These are phyloP conservation scores for Ceratobasidium sp. DNA, from an alignment of 1,284 basidiomycete species.

Conservation along the genomic window DNA sequence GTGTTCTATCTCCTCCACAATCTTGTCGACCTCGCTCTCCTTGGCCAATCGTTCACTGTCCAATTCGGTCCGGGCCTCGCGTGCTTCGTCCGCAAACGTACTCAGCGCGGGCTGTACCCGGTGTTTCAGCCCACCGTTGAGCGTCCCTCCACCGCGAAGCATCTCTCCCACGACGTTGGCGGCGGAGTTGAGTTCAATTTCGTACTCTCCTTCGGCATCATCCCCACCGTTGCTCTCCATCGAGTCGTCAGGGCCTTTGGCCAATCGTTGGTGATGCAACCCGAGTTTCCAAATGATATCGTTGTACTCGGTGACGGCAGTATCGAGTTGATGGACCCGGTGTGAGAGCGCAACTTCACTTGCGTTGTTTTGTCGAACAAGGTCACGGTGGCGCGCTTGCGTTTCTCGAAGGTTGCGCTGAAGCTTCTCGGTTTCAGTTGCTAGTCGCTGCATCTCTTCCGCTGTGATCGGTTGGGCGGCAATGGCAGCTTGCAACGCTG, in stretches of 20 bases:
- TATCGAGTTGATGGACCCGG: conserved; percentile 38
- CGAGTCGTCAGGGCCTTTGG: conserved; percentile 13
- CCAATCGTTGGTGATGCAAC: conserved; percentile 19
- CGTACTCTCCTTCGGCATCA: conserved; percentile 17
- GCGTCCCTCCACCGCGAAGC: conserved; percentile 33
- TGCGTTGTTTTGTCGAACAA: conserved; percentile 28
- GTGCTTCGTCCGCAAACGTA: conserved; percentile 15
- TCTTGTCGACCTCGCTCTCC: conserved; percentile 23
- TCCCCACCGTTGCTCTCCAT: conserved; percentile 19
- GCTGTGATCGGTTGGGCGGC: conserved; percentile 39
- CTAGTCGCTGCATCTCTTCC: conserved; percentile 39
- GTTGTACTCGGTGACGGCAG: conserved; percentile 37
- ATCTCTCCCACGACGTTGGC: conserved; percentile 25
- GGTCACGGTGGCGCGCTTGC: conserved; percentile 18
- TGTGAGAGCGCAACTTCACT: conserved; percentile 38
- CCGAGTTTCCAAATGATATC: conserved; percentile 38
- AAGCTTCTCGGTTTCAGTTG: conserved; percentile 38
- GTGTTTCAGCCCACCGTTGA: conserved; percentile 15
- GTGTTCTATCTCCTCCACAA: conserved; percentile 25
- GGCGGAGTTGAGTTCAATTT: conserved; percentile 28
- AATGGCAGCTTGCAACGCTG: conserved; percentile 21
- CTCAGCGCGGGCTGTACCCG: conserved; percentile 25
- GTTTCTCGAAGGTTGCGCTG: conserved; percentile 34
- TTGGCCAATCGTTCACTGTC: conserved; percentile 20
- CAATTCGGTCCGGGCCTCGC: conserved; percentile 7